Conservation (phyloP, 2,329 filamentous ascomycete genomes). For the Colletotrichum falcatum region DNA sequence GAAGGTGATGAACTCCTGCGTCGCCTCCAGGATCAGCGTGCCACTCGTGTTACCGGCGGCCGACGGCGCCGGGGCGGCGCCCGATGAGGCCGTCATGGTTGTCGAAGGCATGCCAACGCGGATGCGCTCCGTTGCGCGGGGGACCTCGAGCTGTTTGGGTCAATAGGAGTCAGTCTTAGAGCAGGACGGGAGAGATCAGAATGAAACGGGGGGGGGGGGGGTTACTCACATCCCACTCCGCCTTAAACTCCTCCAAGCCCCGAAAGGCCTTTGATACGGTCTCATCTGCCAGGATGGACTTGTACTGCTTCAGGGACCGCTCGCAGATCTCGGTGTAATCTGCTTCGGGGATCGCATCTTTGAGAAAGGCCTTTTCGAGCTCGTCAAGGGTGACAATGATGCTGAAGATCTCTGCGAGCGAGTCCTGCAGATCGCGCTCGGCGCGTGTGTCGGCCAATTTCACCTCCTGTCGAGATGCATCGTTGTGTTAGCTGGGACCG, state of each 20-base stretch:
- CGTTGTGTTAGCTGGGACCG: slow-evolving; percentile 27
- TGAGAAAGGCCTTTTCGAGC: slow-evolving; percentile 95
- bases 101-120: slow-evolving; percentile 94
- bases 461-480: slow-evolving; percentile 75
- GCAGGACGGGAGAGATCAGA: background rate
- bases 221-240: slow-evolving; percentile 84
- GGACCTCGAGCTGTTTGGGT: slow-evolving; percentile 82
- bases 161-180: background rate
- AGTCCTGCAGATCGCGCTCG: slow-evolving; percentile 94
- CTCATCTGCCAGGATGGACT: slow-evolving; percentile 91
- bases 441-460: slow-evolving; percentile 88
- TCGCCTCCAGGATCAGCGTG: slow-evolving; percentile 85
- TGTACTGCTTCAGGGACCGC: slow-evolving; percentile 94
- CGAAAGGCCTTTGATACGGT: slow-evolving; percentile 89
- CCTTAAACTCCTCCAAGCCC: slow-evolving; percentile 90
- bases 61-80: slow-evolving; percentile 56
- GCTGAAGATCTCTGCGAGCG: slow-evolving; percentile 95
- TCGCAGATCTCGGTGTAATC: slow-evolving; percentile 98
- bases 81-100: slow-evolving; percentile 68
- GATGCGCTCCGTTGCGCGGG: slow-evolving; percentile 91
- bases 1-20: slow-evolving; percentile 98
- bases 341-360: slow-evolving; percentile 89
- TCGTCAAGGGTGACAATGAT: slow-evolving; percentile 97
- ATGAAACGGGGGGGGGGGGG: background rate
- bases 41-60: slow-evolving; percentile 63